Evolutionary conservation across 1,284 basidiomycete genomes (phyloP).

Genomic region (Butyriboletus regius): DNA sequence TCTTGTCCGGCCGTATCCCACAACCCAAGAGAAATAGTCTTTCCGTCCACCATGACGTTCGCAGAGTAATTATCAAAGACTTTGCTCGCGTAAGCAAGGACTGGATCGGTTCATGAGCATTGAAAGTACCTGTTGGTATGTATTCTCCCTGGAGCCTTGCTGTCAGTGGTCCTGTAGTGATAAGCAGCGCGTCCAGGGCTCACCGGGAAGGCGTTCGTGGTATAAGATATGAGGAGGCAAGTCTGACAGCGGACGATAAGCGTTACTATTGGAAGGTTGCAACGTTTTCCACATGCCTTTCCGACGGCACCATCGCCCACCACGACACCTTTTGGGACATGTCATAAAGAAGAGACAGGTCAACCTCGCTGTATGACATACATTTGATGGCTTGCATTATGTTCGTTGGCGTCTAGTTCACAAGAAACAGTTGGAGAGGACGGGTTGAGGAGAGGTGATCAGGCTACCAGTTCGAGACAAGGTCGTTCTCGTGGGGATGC

Average conservation of each 20-base stretch:
- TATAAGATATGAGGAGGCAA: conserved; percentile 93
- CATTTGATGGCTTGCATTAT: conserved; percentile 69
- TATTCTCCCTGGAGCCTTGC: conserved; percentile 71
- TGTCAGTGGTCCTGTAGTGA: conserved; percentile 16
- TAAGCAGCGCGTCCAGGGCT: conserved; percentile 30
- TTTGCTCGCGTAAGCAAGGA: conserved; percentile 29
- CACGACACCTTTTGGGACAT: conserved; percentile 70
- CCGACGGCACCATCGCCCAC: conserved; percentile 99
- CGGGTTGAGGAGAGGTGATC: conserved; percentile 15
- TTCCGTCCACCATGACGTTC: conserved; percentile 97
- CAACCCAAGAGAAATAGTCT: conserved; percentile 92
- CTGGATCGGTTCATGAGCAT: not conserved
- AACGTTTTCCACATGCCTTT: conserved; percentile 61
- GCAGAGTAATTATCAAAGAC: conserved; percentile 94
- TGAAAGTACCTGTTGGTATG: conserved; percentile 78
- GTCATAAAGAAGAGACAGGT: conserved; percentile 26
- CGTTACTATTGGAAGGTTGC: not conserved
- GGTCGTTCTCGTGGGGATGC: not conserved
- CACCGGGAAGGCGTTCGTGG: conserved; percentile 91
- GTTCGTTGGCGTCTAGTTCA: conserved; percentile 20
- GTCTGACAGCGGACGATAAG: conserved; percentile 51
- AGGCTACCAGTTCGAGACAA: conserved; percentile 13
- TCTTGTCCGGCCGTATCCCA: conserved; percentile 99
- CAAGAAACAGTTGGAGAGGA: conserved; percentile 9
- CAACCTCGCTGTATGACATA: conserved; percentile 27